Evolutionary conservation across 2,329 filamentous ascomycete species (phyloP).

Genomic region (Chalara sp.): DNA sequence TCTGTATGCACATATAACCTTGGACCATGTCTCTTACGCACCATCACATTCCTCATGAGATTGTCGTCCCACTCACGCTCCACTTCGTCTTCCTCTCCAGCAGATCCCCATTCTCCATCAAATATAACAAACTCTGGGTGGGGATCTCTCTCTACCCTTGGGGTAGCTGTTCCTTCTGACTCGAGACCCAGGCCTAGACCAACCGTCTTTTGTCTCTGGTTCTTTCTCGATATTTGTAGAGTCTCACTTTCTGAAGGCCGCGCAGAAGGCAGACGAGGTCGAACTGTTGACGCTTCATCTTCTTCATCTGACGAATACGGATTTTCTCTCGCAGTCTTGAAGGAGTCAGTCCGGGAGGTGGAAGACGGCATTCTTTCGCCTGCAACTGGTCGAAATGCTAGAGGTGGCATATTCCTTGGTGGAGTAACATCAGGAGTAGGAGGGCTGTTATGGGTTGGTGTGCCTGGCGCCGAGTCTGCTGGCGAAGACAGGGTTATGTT

Average conservation of each 20-base stretch:
- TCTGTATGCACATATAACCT: slow-evolving; percentile 13
- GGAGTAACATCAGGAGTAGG: slow-evolving; percentile 73
- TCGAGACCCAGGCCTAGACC: slow-evolving; percentile 34
- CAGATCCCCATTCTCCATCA: slow-evolving; percentile 51
- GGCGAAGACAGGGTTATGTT: slow-evolving; percentile 5
- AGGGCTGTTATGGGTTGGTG: slow-evolving; percentile 60
- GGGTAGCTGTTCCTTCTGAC: slow-evolving; percentile 25
- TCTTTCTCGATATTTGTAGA: slow-evolving; percentile 10
- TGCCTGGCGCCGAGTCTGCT: slow-evolving; percentile 37
- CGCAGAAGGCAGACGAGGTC: slow-evolving; percentile 22
- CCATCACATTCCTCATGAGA: slow-evolving; percentile 45
- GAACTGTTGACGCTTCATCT: slow-evolving; percentile 38
- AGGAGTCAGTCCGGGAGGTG: slow-evolving; percentile 52
- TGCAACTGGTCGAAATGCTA: slow-evolving; percentile 38
- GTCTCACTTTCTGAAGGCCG: slow-evolving; percentile 16
- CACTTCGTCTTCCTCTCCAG: slow-evolving; percentile 33
- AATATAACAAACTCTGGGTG: slow-evolving; percentile 46
- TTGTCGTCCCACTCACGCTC: slow-evolving; percentile 50
- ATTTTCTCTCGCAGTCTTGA: slow-evolving; percentile 63
- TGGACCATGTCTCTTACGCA: slow-evolving; percentile 34
- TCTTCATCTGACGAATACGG: slow-evolving; percentile 54
- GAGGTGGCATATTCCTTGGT: slow-evolving; percentile 46
- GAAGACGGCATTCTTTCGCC: slow-evolving; percentile 37
- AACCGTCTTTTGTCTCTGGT: slow-evolving; percentile 20
- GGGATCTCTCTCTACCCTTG: slow-evolving; percentile 22